phyloP scores from a whole-genome alignment of 352 stramenopile species.

The Achlya hypogyna region DNA sequence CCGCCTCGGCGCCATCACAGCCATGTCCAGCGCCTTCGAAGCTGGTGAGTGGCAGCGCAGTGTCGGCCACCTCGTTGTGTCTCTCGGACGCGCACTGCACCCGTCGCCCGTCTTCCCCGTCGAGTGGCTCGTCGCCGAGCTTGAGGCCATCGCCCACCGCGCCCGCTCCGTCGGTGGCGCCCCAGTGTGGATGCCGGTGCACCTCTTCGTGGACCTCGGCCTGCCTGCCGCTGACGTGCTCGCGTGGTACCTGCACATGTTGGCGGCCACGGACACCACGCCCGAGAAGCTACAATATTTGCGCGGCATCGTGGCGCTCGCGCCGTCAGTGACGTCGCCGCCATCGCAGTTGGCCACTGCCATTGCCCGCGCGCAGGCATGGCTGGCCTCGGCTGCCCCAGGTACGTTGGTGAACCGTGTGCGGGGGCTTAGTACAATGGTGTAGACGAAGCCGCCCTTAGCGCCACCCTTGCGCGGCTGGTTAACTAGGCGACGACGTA shows the following conservation, averaged over 20 bases:
- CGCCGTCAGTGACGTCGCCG: neutral
- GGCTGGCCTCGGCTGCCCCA: neutral
- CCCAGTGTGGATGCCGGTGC: neutral
- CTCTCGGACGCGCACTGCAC: constrained; percentile 1
- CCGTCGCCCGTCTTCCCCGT: constrained; percentile 12
- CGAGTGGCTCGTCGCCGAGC: neutral
- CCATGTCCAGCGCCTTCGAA: constrained; percentile 4
- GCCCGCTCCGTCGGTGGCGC: neutral
- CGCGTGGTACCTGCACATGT: neutral
- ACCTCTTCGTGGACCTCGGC: neutral
- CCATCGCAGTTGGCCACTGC: neutral
- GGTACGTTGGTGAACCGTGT: neutral
- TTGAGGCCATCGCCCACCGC: neutral
- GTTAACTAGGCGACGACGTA: too few species aligned
- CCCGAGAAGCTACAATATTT: neutral
- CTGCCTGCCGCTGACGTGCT: neutral
- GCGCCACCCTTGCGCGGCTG: neutral
- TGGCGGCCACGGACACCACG: neutral
- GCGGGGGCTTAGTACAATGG: neutral
- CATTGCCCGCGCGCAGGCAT: neutral
- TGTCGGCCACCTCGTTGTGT: neutral
- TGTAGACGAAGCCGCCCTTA: neutral
- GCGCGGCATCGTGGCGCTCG: neutral
- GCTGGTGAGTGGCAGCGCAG: neutral
- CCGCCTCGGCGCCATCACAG: neutral